Base-by-base conservation (phyloP, 2,329 filamentous ascomycete genomes). In the Fonsecaea pugnacius region DNA sequence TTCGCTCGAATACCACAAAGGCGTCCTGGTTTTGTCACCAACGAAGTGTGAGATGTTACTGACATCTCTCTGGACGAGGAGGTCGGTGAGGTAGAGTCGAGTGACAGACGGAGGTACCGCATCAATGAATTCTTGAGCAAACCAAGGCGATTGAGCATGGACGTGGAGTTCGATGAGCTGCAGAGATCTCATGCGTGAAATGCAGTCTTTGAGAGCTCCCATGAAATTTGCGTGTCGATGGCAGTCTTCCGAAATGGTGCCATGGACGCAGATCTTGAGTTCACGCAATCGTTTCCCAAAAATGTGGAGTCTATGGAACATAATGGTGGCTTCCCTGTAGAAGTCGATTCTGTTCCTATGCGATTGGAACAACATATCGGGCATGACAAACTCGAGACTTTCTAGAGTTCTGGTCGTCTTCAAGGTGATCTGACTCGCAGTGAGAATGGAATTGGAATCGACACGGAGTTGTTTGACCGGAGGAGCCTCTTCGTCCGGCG, bases 131-230 rank as follows among this genome's bases (percentile, higher is more conserved):
- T 66, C 62, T 30, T 52, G 18, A 5, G 53, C 64, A 52, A 66
- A 52, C 53, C 57, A 70, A 3, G 30, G 55, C 8, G 64, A 58
- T 14, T 60, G n/a, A 5, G 50, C 48, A n/a, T 61, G 53, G 24
- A 68, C 52, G 56, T 71, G 69, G 7, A 71, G 51, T 50, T 71
- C 68, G 12, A 71, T 33, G 21, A 60, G 16, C 53, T 69, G 48
- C 5, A 71, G 56, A 16, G 40, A 38, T 7, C 12, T 18, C 24
- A 69, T 21, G 18, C 46, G 60, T 38, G 58, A 60, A 4, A 71
- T 30, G 38, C 58, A 48, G 1, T 35, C 6, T 24, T 62, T 61
- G 8, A 71, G 55, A 21, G 18, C 56, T 18, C 50, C 63, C 27
- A 68, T 64, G 52, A 71, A 56, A 36, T 43, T 61, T 18, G 46